Base-by-base conservation (phyloP, 2,329 filamentous ascomycete species). In the Mariannaea elegans region DNA sequence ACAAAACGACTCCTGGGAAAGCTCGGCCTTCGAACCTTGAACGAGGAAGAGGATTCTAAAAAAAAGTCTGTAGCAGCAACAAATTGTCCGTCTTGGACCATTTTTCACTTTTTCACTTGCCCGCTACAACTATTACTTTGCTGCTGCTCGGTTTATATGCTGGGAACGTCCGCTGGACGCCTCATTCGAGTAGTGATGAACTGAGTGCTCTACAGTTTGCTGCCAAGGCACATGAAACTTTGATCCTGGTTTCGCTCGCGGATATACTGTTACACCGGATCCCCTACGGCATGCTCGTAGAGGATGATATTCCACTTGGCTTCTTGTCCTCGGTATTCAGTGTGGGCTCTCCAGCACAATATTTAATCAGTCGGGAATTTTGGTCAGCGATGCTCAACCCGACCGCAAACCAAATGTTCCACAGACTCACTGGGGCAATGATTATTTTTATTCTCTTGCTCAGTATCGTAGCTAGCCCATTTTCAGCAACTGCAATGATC, bases 401-500 rank as follows among this genome's bases (percentile, higher is more conserved):
- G 5, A 14, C 45, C 13, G 4, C 6, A 8, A 47, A 47, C 44
- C 48, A n/a, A 0, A 1, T 12, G 6, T 29, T 24, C 0, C 49
- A 49, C n/a, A 9, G 14, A 19, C 19, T 38, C 3, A 60, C 51
- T 8, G 57, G 39, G 2, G 18, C 7, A 3, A 39, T 47, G 10
- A 46, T 56, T 7, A 12, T 56, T n/a, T n/a, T 56, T 3, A 7
- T 55, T 13, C n/a, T 23, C 9, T 4, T 50, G 3, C 29, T 60
- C 14, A 27, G 29, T 3, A 21, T 60, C 8, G 38, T 7, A 13
- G 51, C 57, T 3, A 56, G 18, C 14, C 57, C 57, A 1, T 12
- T 60, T 4, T 60, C 57, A 2, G 57, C 57, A 13, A 50, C 55
- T 4, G 45, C 31, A 10, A 56, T 60, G 57, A 60, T 56, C 16